Percentiles rank a stretch among this genome's conserved stretches.
Evolutionary conservation across 2,329 filamentous ascomycete genomes (phyloP).

Genomic region (Claviceps pusilla): DNA sequence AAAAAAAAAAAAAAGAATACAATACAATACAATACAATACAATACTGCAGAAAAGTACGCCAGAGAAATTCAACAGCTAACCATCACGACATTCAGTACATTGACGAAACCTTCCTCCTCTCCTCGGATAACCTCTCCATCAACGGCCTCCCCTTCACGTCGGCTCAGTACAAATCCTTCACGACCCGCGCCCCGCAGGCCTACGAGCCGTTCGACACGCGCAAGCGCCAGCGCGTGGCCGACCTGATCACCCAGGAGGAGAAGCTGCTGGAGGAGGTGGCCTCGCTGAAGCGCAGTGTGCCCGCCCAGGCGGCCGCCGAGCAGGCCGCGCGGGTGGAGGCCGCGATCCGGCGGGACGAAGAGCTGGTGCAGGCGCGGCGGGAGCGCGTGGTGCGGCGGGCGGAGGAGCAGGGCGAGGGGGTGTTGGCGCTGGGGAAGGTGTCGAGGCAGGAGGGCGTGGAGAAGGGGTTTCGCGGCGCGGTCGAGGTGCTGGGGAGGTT

Average conservation of each 20-base stretch:
- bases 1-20: not conserved
- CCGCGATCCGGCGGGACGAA: conserved; percentile 32
- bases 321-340: conserved; percentile 26
- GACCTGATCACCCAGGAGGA: conserved; percentile 48
- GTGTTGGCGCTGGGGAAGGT: conserved; percentile 20
- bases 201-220: conserved; percentile 46
- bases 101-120: conserved; percentile 42
- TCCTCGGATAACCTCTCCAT: conserved; percentile 46
- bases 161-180: conserved; percentile 23
- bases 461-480: conserved; percentile 30
- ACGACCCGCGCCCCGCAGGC: conserved; percentile 15
- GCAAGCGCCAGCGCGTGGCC: conserved; percentile 43
- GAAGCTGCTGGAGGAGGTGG: conserved; percentile 48
- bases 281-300: conserved; percentile 39
- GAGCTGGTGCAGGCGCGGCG: conserved; percentile 22
- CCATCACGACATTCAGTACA: conserved; percentile 32
- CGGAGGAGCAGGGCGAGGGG: conserved; percentile 10
- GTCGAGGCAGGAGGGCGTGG: conserved; percentile 29
- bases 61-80: not conserved
- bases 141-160: conserved; percentile 40
- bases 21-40: no score
- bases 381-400: conserved; percentile 8
- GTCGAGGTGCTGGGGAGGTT: conserved; percentile 36
- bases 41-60: no score
- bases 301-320: conserved; percentile 29